These are phyloP conservation scores for Hypoxylon sp. DNA, from an alignment of 2,329 filamentous ascomycete genomes.

Conservation along the genomic window DNA sequence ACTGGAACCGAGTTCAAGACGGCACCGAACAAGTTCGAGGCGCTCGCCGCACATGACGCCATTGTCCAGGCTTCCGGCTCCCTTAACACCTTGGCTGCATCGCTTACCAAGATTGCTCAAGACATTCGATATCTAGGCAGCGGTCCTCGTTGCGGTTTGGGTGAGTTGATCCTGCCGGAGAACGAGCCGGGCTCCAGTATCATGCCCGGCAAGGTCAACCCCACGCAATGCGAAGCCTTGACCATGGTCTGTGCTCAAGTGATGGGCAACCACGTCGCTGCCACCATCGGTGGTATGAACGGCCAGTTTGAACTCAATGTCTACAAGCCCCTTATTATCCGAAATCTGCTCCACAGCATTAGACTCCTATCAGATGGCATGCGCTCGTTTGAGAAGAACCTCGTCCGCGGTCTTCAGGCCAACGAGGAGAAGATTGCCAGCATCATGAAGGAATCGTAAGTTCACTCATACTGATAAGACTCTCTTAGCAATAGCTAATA, in stretches of 20 bases:
- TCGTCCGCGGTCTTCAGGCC: constrained; percentile 88
- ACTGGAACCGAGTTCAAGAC: constrained; percentile 95
- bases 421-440: constrained; percentile 93
- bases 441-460: constrained; percentile 94
- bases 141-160: constrained; percentile 94
- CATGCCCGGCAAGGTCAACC: constrained; percentile 99
- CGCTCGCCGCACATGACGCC: constrained; percentile 94
- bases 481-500: constrained; percentile 19
- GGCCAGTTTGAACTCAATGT: constrained; percentile 99
- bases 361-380: constrained; percentile 92
- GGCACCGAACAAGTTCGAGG: constrained; percentile 99
- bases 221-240: constrained; percentile 96
- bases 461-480: constrained; percentile 31
- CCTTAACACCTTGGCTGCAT: constrained; percentile 91
- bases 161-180: constrained; percentile 93
- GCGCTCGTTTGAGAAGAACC: constrained; percentile 94
- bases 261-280: constrained; percentile 95
- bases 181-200: constrained; percentile 98
- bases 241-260: constrained; percentile 99
- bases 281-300: constrained; percentile 95
- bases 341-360: constrained; percentile 93
- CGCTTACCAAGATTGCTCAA: constrained; percentile 97
- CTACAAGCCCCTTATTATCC: constrained; percentile 97
- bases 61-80: constrained; percentile 94
- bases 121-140: constrained; percentile 98